These are phyloP conservation scores for Fraxinus excelsior DNA, from an alignment of 257 asterid genomes.

Conservation along the genomic window DNA sequence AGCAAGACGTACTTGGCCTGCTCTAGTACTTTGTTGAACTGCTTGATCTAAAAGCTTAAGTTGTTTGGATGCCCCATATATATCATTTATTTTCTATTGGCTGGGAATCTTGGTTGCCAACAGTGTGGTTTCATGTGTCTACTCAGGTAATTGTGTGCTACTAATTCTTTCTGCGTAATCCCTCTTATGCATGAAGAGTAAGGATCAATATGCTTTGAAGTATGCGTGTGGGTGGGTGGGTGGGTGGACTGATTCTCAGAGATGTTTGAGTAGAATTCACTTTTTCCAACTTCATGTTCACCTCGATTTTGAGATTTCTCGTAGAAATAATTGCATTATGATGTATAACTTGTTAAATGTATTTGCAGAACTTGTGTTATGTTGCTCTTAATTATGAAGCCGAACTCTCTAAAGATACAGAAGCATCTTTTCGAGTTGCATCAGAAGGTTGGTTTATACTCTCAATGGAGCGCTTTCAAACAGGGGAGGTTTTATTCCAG, in stretches of 20 bases:
- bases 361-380: slow-evolving; percentile 83
- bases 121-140: neutral
- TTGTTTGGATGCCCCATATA: neutral
- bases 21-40: neutral
- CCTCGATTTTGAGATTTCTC: slow-evolving; percentile 18
- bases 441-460: slow-evolving; percentile 66
- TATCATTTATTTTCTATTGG: neutral
- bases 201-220: too few relatives aligned
- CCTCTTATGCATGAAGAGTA: neutral
- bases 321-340: slow-evolving; percentile 24
- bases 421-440: slow-evolving; percentile 65
- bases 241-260: slow-evolving; percentile 7
- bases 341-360: slow-evolving; percentile 33
- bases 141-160: neutral
- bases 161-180: neutral
- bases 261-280: slow-evolving; percentile 7
- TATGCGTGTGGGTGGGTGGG: neutral
- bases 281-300: slow-evolving; percentile 8
- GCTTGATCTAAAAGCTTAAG: neutral
- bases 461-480: slow-evolving; percentile 89
- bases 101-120: neutral
- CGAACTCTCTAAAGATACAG: slow-evolving; percentile 71
- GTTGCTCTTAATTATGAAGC: slow-evolving; percentile 92
- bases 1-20: neutral
- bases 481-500: slow-evolving; percentile 90